Conservation (phyloP, 2,329 filamentous ascomycete species). For the Talaromyces rugulosus region DNA sequence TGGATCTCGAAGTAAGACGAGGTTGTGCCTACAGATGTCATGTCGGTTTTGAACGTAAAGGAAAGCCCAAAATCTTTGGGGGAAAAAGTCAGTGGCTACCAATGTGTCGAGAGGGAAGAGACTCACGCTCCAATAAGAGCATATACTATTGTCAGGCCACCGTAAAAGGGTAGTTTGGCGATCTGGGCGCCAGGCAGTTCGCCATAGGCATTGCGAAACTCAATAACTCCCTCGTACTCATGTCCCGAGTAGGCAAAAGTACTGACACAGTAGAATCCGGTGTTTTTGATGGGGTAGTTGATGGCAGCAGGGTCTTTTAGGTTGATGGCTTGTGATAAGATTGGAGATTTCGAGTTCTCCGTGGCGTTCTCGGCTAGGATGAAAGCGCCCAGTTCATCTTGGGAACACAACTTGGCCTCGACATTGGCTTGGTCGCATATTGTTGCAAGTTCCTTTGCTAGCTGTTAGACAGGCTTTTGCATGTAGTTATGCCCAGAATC, state of each 20-base stretch:
- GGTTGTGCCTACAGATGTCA: constrained; percentile 64
- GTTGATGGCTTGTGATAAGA: constrained; percentile 77
- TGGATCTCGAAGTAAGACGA: background rate
- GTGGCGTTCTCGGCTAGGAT: constrained; percentile 74
- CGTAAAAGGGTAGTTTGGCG: constrained; percentile 95
- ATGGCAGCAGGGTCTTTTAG: constrained; percentile 68
- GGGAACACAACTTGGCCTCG: constrained; percentile 65
- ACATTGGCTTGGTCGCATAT: constrained; percentile 76
- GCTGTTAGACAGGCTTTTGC: constrained; percentile 26
- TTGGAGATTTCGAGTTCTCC: constrained; percentile 63
- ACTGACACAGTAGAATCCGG: constrained; percentile 92
- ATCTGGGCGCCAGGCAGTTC: constrained; percentile 95
- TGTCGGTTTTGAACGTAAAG: constrained; percentile 90
- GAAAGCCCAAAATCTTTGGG: constrained; percentile 76
- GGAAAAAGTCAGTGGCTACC: constrained; percentile 17
- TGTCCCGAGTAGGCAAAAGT: constrained; percentile 65
- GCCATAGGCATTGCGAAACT: constrained; percentile 94
- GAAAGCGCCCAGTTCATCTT: constrained; percentile 77
- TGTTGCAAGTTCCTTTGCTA: constrained; percentile 51
- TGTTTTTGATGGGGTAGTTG: constrained; percentile 81
- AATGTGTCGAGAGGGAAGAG: background rate
- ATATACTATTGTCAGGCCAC: constrained; percentile 88
- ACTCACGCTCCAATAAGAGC: constrained; percentile 71
- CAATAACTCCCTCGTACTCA: constrained; percentile 75
- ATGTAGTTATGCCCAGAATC: background rate